These are phyloP conservation scores for Eustoma russellianum DNA, from an alignment of 257 asterid species.

Conservation along the genomic window DNA sequence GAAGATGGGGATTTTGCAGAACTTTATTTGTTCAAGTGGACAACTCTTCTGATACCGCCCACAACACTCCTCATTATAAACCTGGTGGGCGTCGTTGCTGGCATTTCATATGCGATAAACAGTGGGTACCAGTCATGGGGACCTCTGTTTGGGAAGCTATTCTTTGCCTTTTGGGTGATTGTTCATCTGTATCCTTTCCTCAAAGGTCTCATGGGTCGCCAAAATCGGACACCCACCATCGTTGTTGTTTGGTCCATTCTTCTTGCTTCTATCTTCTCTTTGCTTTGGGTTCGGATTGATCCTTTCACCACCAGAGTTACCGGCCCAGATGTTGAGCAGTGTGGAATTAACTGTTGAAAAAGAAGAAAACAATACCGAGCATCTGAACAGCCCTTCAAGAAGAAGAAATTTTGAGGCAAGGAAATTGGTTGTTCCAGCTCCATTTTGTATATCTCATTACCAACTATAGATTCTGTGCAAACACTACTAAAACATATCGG, in stretches of 20 bases:
- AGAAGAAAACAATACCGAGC: no score
- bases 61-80: constrained; percentile 83
- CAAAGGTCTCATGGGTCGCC: constrained; percentile 95
- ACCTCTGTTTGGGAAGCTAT: constrained; percentile 81
- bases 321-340: constrained; percentile 64
- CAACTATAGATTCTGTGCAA: no score
- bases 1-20: constrained; percentile 88
- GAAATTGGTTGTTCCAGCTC: no score
- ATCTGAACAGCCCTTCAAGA: no score
- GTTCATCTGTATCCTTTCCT: constrained; percentile 93
- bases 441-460: no score
- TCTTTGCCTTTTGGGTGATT: constrained; percentile 97
- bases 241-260: constrained; percentile 95
- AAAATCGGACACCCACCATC: constrained; percentile 86
- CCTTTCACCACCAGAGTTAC: constrained; percentile 87
- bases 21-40: constrained; percentile 98
- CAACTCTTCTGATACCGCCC: constrained; percentile 85
- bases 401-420: no score
- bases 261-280: constrained; percentile 85
- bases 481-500: no score
- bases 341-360: constrained; percentile 78
- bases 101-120: constrained; percentile 85
- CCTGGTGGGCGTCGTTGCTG: constrained; percentile 89
- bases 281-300: constrained; percentile 84
- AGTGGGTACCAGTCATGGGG: constrained; percentile 99